phyloP scores from a whole-genome alignment of 2,329 filamentous ascomycete species.

The Aspergillus floridensis region DNA sequence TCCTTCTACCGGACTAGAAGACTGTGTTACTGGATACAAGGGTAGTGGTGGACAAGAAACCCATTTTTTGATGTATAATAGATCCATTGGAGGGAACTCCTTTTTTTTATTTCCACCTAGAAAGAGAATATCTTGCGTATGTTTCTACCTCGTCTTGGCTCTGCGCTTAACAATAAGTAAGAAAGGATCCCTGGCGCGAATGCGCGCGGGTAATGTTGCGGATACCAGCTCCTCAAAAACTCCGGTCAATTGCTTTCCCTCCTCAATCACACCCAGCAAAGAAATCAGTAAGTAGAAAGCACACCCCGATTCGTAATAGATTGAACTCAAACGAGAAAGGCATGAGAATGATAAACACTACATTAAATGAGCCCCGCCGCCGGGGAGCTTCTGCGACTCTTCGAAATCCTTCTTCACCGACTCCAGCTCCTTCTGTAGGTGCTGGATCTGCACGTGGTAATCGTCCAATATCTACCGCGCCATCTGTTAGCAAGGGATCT shows the following conservation, averaged over 20 bases:
- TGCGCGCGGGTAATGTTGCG: background rate
- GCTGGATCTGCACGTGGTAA: conserved; percentile 52
- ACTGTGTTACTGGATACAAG: background rate
- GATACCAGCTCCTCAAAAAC: conserved; percentile 8
- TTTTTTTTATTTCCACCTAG: background rate
- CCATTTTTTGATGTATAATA: background rate
- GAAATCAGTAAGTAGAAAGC: background rate
- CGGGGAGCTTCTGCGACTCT: conserved; percentile 49
- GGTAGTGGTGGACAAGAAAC: background rate
- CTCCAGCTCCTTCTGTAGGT: conserved; percentile 60
- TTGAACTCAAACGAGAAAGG: background rate
- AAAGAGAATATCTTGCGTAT: background rate
- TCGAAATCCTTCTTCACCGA: conserved; percentile 59
- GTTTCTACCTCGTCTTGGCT: background rate
- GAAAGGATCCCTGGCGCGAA: background rate
- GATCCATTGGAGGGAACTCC: background rate
- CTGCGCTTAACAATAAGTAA: background rate
- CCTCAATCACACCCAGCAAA: background rate
- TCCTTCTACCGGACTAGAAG: background rate
- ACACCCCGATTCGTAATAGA: background rate
- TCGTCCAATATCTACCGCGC: conserved; percentile 47
- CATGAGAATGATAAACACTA: background rate
- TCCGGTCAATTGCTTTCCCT: background rate
- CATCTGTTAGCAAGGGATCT: conserved; percentile 32
- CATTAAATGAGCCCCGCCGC: conserved; percentile 19